Conservation (phyloP, 2,329 filamentous ascomycete species). For the Hypoxylon sp. region DNA sequence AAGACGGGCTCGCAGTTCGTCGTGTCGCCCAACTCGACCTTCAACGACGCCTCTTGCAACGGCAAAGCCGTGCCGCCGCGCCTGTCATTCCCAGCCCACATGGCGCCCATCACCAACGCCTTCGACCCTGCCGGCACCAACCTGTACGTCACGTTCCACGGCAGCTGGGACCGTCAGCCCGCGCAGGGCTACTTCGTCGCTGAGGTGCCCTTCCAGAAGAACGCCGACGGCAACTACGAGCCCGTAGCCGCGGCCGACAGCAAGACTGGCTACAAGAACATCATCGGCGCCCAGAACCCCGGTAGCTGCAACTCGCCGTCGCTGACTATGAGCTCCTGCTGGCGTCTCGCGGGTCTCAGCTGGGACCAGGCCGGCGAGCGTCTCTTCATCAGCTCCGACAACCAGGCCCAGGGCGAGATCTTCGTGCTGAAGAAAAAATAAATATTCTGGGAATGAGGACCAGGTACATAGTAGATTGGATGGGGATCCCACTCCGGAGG, state of each 20-base stretch:
- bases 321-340: constrained; percentile 57
- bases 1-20: constrained; percentile 55
- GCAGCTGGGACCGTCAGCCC: constrained; percentile 63
- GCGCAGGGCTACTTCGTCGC: constrained; percentile 56
- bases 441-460: constrained; percentile 3
- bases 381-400: constrained; percentile 67
- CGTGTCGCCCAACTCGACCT: constrained; percentile 51
- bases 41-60: constrained; percentile 50
- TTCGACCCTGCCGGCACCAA: constrained; percentile 69
- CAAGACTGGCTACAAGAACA: constrained; percentile 59
- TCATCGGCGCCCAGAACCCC: constrained; percentile 63
- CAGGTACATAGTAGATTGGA: not conserved
- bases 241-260: constrained; percentile 53
- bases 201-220: constrained; percentile 53
- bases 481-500: not conserved
- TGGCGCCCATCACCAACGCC: constrained; percentile 72
- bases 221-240: constrained; percentile 50
- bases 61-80: constrained; percentile 55
- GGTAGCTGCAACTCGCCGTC: constrained; percentile 58
- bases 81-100: constrained; percentile 69
- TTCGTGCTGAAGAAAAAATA: constrained; percentile 49
- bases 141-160: constrained; percentile 74
- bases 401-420: constrained; percentile 62
- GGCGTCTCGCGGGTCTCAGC: constrained; percentile 64
- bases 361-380: constrained; percentile 57